Evolutionary conservation across 192 early-diverging fungal genomes (phyloP).

Genomic region (Rhizophagus clarus): DNA sequence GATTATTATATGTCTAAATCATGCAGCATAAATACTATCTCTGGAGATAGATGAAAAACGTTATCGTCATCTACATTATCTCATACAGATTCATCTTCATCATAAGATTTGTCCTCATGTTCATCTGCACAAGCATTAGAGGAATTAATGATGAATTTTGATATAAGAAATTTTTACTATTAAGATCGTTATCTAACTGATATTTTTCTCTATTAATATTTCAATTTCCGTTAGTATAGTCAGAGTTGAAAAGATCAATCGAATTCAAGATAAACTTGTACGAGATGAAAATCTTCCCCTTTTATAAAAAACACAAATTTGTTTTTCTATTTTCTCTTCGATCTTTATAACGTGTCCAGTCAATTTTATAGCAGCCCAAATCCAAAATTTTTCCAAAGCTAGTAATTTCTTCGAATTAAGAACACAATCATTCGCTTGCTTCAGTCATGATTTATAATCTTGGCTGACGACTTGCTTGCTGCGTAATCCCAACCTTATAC

Average conservation of each 20-base stretch:
- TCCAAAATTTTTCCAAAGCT: conserved; percentile 1
- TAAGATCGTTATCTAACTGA: conserved; percentile 12
- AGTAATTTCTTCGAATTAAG: conserved; percentile 18
- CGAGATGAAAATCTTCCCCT: neutral
- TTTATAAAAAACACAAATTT: conserved; percentile 15
- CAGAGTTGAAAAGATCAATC: neutral
- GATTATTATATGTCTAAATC: neutral
- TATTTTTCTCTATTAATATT: too few relatives aligned
- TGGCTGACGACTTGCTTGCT: neutral
- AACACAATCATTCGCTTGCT: conserved; percentile 2
- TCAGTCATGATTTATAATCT: conserved; percentile 19
- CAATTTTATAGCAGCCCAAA: conserved; percentile 10
- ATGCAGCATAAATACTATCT: too few relatives aligned
- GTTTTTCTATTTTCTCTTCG: conserved; percentile 20
- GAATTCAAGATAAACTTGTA: neutral
- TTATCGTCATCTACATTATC: neutral
- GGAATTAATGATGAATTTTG: neutral
- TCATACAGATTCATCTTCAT: too few relatives aligned
- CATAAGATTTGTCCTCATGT: too few relatives aligned
- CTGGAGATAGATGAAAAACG: neutral
- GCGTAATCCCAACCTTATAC: conserved; percentile 19
- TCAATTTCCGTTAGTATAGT: neutral
- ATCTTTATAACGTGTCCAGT: conserved; percentile 23
- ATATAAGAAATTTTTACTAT: neutral
- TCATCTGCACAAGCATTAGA: neutral